Base-by-base conservation (phyloP, 257 asterid species). In the Oldenlandia corymbosa region DNA sequence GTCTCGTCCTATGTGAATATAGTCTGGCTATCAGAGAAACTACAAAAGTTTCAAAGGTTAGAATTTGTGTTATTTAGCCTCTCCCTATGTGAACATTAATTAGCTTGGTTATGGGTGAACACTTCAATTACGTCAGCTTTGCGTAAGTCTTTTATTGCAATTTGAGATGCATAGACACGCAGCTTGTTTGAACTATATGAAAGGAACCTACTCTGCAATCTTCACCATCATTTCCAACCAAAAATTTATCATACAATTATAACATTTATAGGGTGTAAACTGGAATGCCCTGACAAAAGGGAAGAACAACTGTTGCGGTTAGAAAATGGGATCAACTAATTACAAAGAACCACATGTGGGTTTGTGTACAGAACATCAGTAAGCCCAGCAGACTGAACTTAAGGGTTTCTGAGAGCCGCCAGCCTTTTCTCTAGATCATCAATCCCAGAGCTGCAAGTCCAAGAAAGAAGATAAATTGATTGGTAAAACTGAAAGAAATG, bases 371-470 rank as follows among this genome's bases (percentile, higher is more conserved):
- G 20, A 60, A 58, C 2, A 30, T 42, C 3, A 23, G 17, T 16
- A 21, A 34, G 31, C 13, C 49, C 52, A 11, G 34, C n/a, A 37
- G 49, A 7, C 17, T 5, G 20, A 63, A 49, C 66, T 78, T 85
- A 90, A 53, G 90, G 92, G 70, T 83, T 90, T 73, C 95, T 80
- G 54, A 90, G 94, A 51, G 94, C 91, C 11, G 94, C 97, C 82
- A 90, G 42, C 60, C 97, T 79, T 84, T 85, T 79, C 76, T 85
- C 95, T 67, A 90, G 84, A 47, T 90, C 95, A 66, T 80, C 83
- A 31, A 83, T 60, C 45, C 74, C 82, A 43, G 95, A 87, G 75
- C 92, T 87, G 77, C 75, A 50, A 57, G 26, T 4, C 24, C 14
- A 48, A 62, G 34, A 14, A 49, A 30, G 49, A 49, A 16, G 7